Percentiles rank a stretch among this genome's conserved stretches.
phyloP scores from a whole-genome alignment of 2,329 filamentous ascomycete genomes.

The Pseudocercospora cruenta region DNA sequence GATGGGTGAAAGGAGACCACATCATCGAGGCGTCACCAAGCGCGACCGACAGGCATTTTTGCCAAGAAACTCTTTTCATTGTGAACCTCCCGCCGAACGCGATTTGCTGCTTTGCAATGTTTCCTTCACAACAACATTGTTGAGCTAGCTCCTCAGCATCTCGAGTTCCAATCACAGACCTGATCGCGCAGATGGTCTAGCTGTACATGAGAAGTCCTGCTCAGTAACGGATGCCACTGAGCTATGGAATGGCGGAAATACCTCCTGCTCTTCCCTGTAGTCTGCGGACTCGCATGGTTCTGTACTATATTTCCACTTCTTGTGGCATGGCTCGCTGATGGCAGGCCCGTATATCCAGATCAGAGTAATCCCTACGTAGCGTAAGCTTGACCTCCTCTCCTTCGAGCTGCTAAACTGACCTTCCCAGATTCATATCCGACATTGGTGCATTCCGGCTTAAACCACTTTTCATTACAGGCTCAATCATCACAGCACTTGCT shows the following conservation, averaged over 20 bases:
- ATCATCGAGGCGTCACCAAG: no score
- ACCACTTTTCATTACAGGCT: slow-evolving; percentile 6
- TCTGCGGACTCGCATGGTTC: neutral
- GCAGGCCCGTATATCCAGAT: slow-evolving; percentile 6
- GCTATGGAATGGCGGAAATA: neutral
- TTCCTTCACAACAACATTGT: no score
- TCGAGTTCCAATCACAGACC: no score
- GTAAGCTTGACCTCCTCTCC: neutral
- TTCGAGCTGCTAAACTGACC: neutral
- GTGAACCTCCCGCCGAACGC: no score
- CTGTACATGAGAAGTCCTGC: no score
- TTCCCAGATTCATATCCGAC: slow-evolving; percentile 9
- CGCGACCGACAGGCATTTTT: no score
- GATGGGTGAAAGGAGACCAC: no score
- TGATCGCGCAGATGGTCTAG: no score
- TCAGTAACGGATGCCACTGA: neutral
- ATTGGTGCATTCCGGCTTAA: slow-evolving; percentile 9
- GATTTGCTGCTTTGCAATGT: no score
- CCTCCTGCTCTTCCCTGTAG: neutral
- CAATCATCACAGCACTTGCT: neutral
- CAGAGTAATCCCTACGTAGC: slow-evolving; percentile 16
- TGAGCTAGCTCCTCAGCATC: no score
- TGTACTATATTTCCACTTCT: slow-evolving; percentile 6
- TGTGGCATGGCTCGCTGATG: slow-evolving; percentile 6
- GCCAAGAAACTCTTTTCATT: no score